A percentile compares a stretch with the other conserved stretches of the same genome.
phyloP scores from a whole-genome alignment of 208 protist genomes.

The Herpetomonas tarakana region DNA sequence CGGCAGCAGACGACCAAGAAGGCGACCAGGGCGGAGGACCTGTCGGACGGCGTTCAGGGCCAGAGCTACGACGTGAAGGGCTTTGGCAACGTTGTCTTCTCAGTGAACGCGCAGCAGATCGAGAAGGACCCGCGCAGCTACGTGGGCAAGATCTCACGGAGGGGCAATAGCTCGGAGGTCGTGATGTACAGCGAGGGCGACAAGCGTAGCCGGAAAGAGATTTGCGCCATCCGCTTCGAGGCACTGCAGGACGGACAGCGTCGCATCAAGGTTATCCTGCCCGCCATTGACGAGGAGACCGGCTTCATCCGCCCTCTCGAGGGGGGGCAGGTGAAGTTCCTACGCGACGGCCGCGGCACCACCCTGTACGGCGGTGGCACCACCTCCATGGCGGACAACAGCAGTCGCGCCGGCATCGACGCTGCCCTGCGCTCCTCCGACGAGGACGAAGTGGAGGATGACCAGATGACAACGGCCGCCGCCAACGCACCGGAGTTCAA shows the following conservation, averaged over 20 bases:
- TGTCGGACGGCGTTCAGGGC: slow-evolving; percentile 21
- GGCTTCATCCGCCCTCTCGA: slow-evolving; percentile 38
- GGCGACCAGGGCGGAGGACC: slow-evolving; percentile 20
- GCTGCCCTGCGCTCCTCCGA: slow-evolving; percentile 22
- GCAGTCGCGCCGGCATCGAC: slow-evolving; percentile 28
- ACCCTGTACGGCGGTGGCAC: slow-evolving; percentile 9
- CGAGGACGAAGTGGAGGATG: slow-evolving; percentile 16
- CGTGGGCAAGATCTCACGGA: slow-evolving; percentile 29
- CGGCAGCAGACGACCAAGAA: slow-evolving; percentile 11
- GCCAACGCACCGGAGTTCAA: slow-evolving; percentile 2
- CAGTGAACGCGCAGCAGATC: slow-evolving; percentile 22
- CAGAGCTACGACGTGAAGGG: slow-evolving; percentile 23
- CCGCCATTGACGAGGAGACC: slow-evolving; percentile 36
- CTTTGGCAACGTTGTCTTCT: slow-evolving; percentile 27
- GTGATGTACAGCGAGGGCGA: slow-evolving; percentile 43
- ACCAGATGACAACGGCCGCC: slow-evolving; percentile 3
- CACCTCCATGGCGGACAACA: slow-evolving; percentile 14
- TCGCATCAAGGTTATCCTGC: slow-evolving; percentile 36
- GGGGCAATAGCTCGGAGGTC: slow-evolving; percentile 23
- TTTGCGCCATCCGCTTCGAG: slow-evolving; percentile 23
- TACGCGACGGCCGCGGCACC: slow-evolving; percentile 30
- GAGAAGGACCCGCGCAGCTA: slow-evolving; percentile 29
- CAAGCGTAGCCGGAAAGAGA: slow-evolving; percentile 32
- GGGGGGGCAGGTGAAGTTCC: slow-evolving; percentile 33
- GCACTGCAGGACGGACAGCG: slow-evolving; percentile 23